phyloP scores from a whole-genome alignment of 1,284 basidiomycete genomes.

The Porogramme epimiltina region DNA sequence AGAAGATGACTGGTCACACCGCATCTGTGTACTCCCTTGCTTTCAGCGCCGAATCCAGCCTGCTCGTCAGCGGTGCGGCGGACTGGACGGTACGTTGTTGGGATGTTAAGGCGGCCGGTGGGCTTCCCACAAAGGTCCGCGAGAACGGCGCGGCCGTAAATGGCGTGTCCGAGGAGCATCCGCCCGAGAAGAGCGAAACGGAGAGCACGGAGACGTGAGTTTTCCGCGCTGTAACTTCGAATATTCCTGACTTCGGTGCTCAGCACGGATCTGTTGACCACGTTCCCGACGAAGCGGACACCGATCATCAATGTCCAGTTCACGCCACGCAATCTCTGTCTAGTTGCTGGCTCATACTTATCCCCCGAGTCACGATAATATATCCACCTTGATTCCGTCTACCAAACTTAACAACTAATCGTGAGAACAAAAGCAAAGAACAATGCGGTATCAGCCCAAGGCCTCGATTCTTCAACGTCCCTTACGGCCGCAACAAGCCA shows the following conservation, averaged over 20 bases:
- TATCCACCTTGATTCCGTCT: background rate
- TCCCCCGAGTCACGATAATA: constrained; percentile 56
- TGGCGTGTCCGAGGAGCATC: constrained; percentile 22
- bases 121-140: constrained; percentile 51
- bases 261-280: constrained; percentile 87
- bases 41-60: constrained; percentile 89
- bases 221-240: background rate
- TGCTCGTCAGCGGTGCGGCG: constrained; percentile 87
- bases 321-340: constrained; percentile 91
- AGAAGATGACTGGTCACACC: constrained; percentile 96
- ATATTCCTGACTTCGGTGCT: background rate
- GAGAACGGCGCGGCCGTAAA: constrained; percentile 51
- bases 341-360: constrained; percentile 79
- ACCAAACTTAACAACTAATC: no score
- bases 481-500: no score
- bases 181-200: constrained; percentile 35
- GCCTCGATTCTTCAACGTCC: no score
- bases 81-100: constrained; percentile 97
- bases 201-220: constrained; percentile 67
- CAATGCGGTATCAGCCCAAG: no score
- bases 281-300: constrained; percentile 95
- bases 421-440: no score
- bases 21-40: constrained; percentile 88
- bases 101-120: constrained; percentile 89
- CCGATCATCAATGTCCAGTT: constrained; percentile 92